These are phyloP conservation scores for Aureobasidium sp. DNA, from an alignment of 2,329 filamentous ascomycete genomes.

Conservation along the genomic window DNA sequence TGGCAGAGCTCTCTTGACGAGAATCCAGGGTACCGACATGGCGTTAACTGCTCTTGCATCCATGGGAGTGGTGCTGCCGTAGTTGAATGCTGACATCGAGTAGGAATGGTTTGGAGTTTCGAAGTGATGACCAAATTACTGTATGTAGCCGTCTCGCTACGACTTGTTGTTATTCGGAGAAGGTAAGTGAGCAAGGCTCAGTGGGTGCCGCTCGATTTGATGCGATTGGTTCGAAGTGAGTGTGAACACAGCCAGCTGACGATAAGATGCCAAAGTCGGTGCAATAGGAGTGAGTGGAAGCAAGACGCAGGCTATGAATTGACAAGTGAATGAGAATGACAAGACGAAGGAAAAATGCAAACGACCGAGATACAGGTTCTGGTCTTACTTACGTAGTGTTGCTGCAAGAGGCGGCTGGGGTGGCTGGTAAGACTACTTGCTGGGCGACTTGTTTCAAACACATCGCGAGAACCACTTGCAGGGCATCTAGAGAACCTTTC, in stretches of 20 bases:
- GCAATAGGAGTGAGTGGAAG: neutral
- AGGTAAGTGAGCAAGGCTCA: neutral
- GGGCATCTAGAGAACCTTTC: neutral
- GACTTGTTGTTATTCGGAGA: neutral
- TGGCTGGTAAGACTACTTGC: slow-evolving; percentile 6
- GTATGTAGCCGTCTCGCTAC: neutral
- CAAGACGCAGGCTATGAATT: neutral
- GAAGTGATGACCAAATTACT: neutral
- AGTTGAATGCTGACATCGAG: neutral
- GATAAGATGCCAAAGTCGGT: neutral
- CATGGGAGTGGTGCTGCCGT: neutral
- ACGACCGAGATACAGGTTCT: slow-evolving; percentile 12
- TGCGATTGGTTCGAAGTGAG: neutral
- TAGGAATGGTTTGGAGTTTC: neutral
- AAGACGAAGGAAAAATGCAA: slow-evolving; percentile 1
- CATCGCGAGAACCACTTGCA: neutral
- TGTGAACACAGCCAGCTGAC: neutral
- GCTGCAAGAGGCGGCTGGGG: slow-evolving; percentile 13
- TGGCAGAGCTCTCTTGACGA: neutral
- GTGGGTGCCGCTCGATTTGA: neutral
- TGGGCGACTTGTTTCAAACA: neutral
- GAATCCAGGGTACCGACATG: neutral
- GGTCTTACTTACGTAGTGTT: slow-evolving; percentile 9
- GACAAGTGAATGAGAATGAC: slow-evolving; percentile 5
- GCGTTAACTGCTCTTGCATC: neutral